Evolutionary conservation across 768 basidiomycete genomes (phyloP), one percentile per base, ranked within the genome.

Genomic region (Calocybe cyanea): DNA sequence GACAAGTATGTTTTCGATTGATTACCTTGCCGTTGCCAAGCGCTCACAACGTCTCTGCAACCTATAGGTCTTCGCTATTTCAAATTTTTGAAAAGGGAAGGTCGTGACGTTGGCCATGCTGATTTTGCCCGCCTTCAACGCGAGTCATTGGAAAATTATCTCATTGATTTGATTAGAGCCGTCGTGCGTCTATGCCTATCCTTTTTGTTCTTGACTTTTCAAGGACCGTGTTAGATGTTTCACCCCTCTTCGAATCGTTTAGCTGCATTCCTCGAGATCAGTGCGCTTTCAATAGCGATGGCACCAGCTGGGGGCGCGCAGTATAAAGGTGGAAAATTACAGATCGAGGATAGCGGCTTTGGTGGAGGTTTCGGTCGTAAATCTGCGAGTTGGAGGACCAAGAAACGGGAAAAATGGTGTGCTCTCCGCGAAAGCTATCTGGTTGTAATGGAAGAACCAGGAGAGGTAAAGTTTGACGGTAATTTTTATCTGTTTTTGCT

Each of bases 401-500:
- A 74, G 57, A 83, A 80, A 54, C 76, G 83, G 45, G 77, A 77
- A 30, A 78, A 84, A 45, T 98, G 96, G 96, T 95, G 92, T 65
- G 80, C 89, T 38, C 81, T 98, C 10, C 76, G 94, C 7, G 95
- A 98, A 53, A 89, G 87, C 54, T 97, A 92, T 65, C 69, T 99
- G 9, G 87, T 96, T 15, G 82, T 84, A 1, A 75, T 92, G 18
- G 80, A 87, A 50, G 92, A 96, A 56, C 86, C 88, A 10, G 92
- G 90, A 49, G 85, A 90, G 68, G 90, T 91, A 56, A 41, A 6
- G 11, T 28, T 73, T 59, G 15, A 3, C 19, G n/a, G n/a, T n/a
- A 38, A 38, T 40, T 40, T 17, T 23, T 20, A 13, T 36, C 34
- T 46, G 24, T 51, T 35, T 19, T 31, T 25, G 1, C 23, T 23